Base-by-base conservation (phyloP, 2,329 filamentous ascomycete genomes). In the Fusarium denticulatum region DNA sequence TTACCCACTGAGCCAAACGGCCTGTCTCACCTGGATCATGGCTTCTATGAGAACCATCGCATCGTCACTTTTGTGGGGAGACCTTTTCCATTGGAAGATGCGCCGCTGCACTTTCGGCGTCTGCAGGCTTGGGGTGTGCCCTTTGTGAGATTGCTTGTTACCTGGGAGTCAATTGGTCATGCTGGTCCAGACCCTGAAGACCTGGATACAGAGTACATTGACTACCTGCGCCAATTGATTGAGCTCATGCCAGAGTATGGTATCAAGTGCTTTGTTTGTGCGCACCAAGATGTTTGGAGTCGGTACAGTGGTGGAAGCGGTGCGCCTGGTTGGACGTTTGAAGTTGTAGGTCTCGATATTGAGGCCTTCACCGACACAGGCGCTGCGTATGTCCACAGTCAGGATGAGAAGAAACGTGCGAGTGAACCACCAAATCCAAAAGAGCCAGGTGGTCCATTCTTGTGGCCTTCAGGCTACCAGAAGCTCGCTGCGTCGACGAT, bases 221-320 rank as follows among this genome's bases (percentile, higher is more conserved):
- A 69, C 8, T 85, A 84, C 60, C 74, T 85, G 15, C 78, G 79
- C 16, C 69, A 76, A 30, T 79, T 85, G 24, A 71, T 85, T 8
- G 77, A 81, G 37, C 64, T 83, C 60, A 84, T 84, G 78, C 80
- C 82, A 0, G 64, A 71, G 45, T 82, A 82, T 52, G 83, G 83
- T 28, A 77, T 85, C 49, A 81, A 81, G 62, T 83, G 83, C 70
- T 85, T 85, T 64, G 60, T 85, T n/a, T 84, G 83, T 64, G 83
- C 82, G 1, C 83, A 85, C 28, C 83, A 85, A 68, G 83, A 85
- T 47, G 82, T 84, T 16, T 85, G 83, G 83, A 84, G 82, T 50
- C 77, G 83, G 10, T 84, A 82, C 63, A 83, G 82, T 36, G 83
- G 83, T 15, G 83, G 83, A 1, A 84, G 83, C 47, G 83, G 83